Conservation (phyloP, 2,329 filamentous ascomycete species). For the Mollisiaceae sp. region DNA sequence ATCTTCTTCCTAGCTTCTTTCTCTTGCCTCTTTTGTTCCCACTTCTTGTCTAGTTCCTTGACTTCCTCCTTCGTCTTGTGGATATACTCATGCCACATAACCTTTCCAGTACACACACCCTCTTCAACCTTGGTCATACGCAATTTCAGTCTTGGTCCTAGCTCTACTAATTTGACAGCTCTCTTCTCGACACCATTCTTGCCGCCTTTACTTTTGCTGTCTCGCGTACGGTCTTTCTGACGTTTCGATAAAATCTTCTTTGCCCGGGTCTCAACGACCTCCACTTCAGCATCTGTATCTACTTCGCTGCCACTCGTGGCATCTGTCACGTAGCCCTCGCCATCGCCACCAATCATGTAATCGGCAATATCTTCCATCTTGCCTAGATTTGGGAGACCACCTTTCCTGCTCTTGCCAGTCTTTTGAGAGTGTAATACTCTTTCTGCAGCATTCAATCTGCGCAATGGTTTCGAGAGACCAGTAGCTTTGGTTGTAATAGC, state of each 20-base stretch:
- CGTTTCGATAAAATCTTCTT: conserved; percentile 61
- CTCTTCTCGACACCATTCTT: conserved; percentile 65
- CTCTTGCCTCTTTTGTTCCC: conserved; percentile 77
- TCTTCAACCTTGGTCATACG: conserved; percentile 96
- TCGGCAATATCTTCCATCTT: conserved; percentile 93
- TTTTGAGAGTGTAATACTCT: conserved; percentile 63
- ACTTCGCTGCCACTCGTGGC: conserved; percentile 84
- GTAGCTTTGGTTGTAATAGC: conserved; percentile 90
- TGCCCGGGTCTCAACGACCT: conserved; percentile 71
- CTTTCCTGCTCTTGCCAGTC: conserved; percentile 65
- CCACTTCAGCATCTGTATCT: conserved; percentile 95
- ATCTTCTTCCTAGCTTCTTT: conserved; percentile 82
- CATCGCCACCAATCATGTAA: conserved; percentile 86
- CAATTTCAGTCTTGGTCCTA: conserved; percentile 88
- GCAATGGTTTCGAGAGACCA: conserved; percentile 82
- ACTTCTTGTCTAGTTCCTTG: conserved; percentile 78
- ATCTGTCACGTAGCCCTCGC: conserved; percentile 85
- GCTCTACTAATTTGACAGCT: conserved; percentile 88
- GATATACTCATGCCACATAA: conserved; percentile 98
- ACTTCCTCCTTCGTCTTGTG: conserved; percentile 82
- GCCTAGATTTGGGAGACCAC: conserved; percentile 83
- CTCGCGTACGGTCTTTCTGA: conserved; percentile 48
- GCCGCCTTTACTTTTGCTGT: conserved; percentile 50
- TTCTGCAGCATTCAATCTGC: conserved; percentile 84
- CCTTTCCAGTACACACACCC: conserved; percentile 83